A percentile compares a stretch with the other conserved stretches of the same genome.
Conservation (phyloP, 1,284 basidiomycete genomes). For the Moniliophthora roreri region DNA sequence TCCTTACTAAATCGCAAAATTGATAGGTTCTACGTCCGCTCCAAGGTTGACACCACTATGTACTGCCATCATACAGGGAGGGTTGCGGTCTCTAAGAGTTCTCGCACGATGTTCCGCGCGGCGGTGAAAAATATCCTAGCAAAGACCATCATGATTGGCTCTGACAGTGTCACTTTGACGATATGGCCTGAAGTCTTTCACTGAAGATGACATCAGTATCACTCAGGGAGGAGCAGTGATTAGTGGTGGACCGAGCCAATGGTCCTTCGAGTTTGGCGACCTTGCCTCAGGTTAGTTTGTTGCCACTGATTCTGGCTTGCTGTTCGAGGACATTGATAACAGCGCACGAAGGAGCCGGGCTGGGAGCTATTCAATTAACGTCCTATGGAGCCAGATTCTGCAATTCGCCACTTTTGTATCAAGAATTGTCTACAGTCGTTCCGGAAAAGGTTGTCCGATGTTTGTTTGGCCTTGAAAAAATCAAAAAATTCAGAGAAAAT, state of each 20-base stretch:
- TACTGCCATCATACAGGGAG: not conserved
- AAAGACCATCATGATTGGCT: not conserved
- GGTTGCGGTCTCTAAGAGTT: no score
- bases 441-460: no score
- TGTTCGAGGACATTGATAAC: not conserved
- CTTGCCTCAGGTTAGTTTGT: not conserved
- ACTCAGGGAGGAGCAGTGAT: not conserved
- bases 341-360: not conserved
- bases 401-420: not conserved
- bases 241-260: not conserved
- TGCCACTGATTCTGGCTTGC: not conserved
- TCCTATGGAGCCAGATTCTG: no score
- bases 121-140: not conserved
- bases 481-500: no score
- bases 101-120: not conserved
- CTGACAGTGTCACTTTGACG: not conserved
- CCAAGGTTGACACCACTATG: not conserved
- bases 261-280: not conserved
- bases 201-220: not conserved
- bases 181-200: no score
- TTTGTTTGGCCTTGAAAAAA: no score
- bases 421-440: no score
- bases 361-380: not conserved
- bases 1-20: not conserved
- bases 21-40: not conserved